Percentiles rank a stretch among this genome's conserved stretches.
Conservation (phyloP, 768 basidiomycete genomes). For the Candolleomyces aberdarensis region DNA sequence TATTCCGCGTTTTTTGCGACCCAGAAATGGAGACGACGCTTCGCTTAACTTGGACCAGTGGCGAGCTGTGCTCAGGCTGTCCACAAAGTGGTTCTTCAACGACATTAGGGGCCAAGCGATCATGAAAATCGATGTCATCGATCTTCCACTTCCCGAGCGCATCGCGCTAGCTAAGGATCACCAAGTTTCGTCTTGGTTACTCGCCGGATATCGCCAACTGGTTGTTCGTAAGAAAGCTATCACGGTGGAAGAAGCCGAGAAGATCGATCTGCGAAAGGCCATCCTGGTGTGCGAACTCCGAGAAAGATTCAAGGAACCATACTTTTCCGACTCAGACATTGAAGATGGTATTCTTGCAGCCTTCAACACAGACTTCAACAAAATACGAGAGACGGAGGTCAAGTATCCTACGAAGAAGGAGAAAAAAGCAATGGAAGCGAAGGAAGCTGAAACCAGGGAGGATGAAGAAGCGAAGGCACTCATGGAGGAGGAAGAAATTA, state of each 20-base stretch:
- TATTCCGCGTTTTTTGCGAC: not conserved
- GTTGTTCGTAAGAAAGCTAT: slow-evolving; percentile 19
- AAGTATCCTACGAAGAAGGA: no score
- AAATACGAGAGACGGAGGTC: no score
- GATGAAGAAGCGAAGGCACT: no score
- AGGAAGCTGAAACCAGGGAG: no score
- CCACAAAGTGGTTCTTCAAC: slow-evolving; percentile 35
- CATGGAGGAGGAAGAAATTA: no score
- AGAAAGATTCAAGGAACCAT: not conserved
- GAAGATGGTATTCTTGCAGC: no score
- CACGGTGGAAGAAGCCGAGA: slow-evolving; percentile 19
- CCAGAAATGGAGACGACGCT: not conserved
- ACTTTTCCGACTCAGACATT: no score
- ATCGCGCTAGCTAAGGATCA: slow-evolving; percentile 26
- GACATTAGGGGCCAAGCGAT: slow-evolving; percentile 25
- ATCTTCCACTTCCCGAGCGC: slow-evolving; percentile 20
- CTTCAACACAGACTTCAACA: no score
- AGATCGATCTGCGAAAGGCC: slow-evolving; percentile 22
- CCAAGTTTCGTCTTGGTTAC: slow-evolving; percentile 30
- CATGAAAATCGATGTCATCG: slow-evolving; percentile 14
- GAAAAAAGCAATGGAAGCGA: no score
- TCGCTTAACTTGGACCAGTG: slow-evolving; percentile 24
- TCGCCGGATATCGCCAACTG: slow-evolving; percentile 23
- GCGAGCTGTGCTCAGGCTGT: slow-evolving; percentile 33
- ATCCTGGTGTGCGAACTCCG: slow-evolving; percentile 17